Percentiles rank a stretch among this genome's conserved stretches.
phyloP scores from a whole-genome alignment of 441 rosid genomes.

The Metrosideros polymorpha region DNA sequence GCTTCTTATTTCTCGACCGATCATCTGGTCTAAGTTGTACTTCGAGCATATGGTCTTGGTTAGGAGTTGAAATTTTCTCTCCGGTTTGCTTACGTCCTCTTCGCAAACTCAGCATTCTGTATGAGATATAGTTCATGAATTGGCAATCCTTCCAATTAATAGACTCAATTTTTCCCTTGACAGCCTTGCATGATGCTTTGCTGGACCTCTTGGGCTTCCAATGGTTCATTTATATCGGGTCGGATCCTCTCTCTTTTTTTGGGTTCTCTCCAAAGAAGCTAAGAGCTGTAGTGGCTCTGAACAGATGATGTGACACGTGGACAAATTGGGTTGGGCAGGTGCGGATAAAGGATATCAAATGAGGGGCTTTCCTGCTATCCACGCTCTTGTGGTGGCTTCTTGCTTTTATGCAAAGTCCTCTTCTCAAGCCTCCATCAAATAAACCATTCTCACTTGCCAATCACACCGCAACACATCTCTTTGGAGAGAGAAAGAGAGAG shows the following conservation, averaged over 20 bases:
- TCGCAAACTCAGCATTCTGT: background rate
- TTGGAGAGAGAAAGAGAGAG: background rate
- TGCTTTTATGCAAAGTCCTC: background rate
- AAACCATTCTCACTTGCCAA: background rate
- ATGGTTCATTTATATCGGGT: background rate
- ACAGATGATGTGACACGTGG: conserved; percentile 48
- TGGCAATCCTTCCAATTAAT: background rate
- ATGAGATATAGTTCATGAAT: background rate
- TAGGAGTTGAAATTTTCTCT: background rate
- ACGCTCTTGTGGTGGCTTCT: background rate
- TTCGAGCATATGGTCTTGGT: background rate
- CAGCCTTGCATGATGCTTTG: background rate
- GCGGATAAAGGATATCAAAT: conserved; percentile 41
- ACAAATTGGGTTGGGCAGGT: conserved; percentile 23
- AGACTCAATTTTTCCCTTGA: background rate
- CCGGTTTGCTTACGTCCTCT: background rate
- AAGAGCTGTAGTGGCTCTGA: background rate
- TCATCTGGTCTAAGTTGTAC: background rate
- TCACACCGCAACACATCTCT: background rate
- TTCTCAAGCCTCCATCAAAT: background rate
- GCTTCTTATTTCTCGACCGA: background rate
- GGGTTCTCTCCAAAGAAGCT: background rate
- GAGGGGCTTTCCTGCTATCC: conserved; percentile 3
- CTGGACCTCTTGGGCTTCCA: background rate
- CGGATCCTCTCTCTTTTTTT: background rate